Evolutionary conservation across 2,329 filamentous ascomycete species (phyloP), one percentile per base, ranked within the genome.

Genomic region (Keithomyces neogunnii): DNA sequence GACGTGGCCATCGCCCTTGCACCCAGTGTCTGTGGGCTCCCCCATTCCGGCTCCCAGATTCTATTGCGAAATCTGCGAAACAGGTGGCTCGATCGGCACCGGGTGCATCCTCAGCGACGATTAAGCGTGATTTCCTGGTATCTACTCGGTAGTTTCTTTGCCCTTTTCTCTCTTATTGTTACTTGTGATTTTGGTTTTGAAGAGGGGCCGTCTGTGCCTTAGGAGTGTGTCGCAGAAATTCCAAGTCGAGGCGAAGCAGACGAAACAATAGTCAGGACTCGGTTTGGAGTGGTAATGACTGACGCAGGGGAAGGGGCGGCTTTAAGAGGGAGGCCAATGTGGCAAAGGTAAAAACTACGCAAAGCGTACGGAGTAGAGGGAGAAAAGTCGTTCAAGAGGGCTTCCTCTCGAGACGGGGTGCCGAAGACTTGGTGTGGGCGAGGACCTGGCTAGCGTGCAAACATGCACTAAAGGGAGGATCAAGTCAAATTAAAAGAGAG

Each of bases 51-150:
- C 43, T 51, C 11, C 38, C 3, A 29, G 36, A 38, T n/a, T 47
- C 32, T 26, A 47, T 39, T 35, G 45, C 30, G 46, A 45, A 13
- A 39, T 48, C 52, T 39, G 49, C 44, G 38, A 28, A 35, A 32
- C 13, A 19, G 45, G n/a, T 43, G 40, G 26, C 31, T 45, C 48
- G 51, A 29, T 30, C 39, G 47, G 30, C 48, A 47, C 13, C 28
- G 30, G 19, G 46, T 44, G 50, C 55, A 57, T 57, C 28, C 51
- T 57, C 53, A 42, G 42, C 32, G 19, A 10, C 5, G 29, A 28
- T 35, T n/a, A n/a, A 42, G 5, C 1, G 10, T 29, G 19, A 19
- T 19, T 19, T 19, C 19, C 19, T 19, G 19, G 19, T 19, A 19
- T 19, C 19, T 19, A 19, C 19, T 19, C 19, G 19, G 19, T 19